Base-by-base conservation (phyloP, 73 alveolate genomes). In the Paraurostyla sp. region DNA sequence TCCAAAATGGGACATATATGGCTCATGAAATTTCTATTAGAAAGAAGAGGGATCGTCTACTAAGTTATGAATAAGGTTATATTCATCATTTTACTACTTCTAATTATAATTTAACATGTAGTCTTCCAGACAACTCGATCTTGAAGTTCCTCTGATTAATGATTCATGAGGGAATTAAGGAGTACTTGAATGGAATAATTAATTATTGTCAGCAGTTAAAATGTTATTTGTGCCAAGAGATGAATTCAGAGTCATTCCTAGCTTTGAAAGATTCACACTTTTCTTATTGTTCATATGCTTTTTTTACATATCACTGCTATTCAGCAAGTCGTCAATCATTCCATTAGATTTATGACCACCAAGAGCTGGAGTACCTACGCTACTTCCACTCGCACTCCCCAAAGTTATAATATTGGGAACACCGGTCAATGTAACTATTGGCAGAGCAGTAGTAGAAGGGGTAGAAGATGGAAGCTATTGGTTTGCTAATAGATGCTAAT, bases 11-110 rank as follows among this genome's bases (percentile, higher is more conserved):
- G n/a, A n/a, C n/a, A n/a, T n/a, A n/a, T n/a, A n/a, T n/a, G n/a
- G n/a, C n/a, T n/a, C n/a, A n/a, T n/a, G n/a, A n/a, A n/a, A n/a
- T n/a, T n/a, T n/a, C n/a, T n/a, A n/a, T n/a, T n/a, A n/a, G n/a
- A n/a, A n/a, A n/a, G n/a, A n/a, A n/a, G n/a, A n/a, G n/a, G n/a
- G 82, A 36, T 65, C 82, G 41, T 65, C 82, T 13, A 65, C 60
- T 65, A 65, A 38, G 23, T 65, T 65, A 38, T 65, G 82, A 35
- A 65, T 65, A 1, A 65, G 58, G 23, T 60, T 32, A 30, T 22
- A 32, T 9, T 65, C 54, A 4, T 65, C 58, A n/a, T n/a, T n/a
- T n/a, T n/a, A n/a, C n/a, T n/a, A n/a, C n/a, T n/a, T n/a, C n/a
- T n/a, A n/a, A n/a, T n/a, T n/a, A n/a, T n/a, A n/a, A n/a, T n/a